phyloP scores from a whole-genome alignment of 1,139 yeast genomes.

The Geotrichum restrictum region DNA sequence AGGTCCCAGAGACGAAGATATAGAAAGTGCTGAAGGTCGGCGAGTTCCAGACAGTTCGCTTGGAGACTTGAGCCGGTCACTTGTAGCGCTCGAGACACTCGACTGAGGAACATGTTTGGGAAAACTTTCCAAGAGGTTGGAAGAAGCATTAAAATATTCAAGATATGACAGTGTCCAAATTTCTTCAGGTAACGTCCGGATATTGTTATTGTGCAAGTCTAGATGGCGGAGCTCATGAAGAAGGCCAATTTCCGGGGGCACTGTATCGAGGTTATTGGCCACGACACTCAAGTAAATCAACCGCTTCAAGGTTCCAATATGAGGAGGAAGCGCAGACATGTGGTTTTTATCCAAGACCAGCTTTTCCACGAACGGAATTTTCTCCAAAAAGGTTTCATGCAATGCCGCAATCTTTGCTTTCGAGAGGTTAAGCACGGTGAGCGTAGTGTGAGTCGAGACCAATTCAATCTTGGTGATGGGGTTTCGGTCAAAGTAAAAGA shows the following conservation, averaged over 20 bases:
- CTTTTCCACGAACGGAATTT: slow-evolving; percentile 65
- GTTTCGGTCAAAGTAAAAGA: slow-evolving; percentile 59
- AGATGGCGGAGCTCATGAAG: slow-evolving; percentile 60
- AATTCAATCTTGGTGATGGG: slow-evolving; percentile 76
- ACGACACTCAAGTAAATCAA: slow-evolving; percentile 66
- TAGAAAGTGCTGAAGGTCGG: slow-evolving; percentile 27
- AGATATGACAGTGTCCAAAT: slow-evolving; percentile 63
- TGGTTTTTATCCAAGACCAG: slow-evolving; percentile 79
- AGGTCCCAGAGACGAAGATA: slow-evolving; percentile 27
- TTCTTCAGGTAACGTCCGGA: slow-evolving; percentile 63
- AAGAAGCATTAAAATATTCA: slow-evolving; percentile 66
- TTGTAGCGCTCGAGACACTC: slow-evolving; percentile 17
- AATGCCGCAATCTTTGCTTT: slow-evolving; percentile 78
- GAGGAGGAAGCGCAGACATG: slow-evolving; percentile 69
- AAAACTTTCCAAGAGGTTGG: slow-evolving; percentile 66
- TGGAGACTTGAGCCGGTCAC: slow-evolving; percentile 21
- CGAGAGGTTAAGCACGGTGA: slow-evolving; percentile 71
- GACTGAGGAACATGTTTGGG: slow-evolving; percentile 44
- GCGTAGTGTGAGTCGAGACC: slow-evolving; percentile 51
- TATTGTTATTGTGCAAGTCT: slow-evolving; percentile 83
- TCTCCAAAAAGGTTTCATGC: slow-evolving; percentile 59
- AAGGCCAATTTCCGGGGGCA: slow-evolving; percentile 68
- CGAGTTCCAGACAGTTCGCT: slow-evolving; percentile 25
- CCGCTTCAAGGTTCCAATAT: slow-evolving; percentile 56
- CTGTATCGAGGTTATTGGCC: slow-evolving; percentile 65